phyloP scores from a whole-genome alignment of 768 basidiomycete species.

The Nevesoporus exiguus region DNA sequence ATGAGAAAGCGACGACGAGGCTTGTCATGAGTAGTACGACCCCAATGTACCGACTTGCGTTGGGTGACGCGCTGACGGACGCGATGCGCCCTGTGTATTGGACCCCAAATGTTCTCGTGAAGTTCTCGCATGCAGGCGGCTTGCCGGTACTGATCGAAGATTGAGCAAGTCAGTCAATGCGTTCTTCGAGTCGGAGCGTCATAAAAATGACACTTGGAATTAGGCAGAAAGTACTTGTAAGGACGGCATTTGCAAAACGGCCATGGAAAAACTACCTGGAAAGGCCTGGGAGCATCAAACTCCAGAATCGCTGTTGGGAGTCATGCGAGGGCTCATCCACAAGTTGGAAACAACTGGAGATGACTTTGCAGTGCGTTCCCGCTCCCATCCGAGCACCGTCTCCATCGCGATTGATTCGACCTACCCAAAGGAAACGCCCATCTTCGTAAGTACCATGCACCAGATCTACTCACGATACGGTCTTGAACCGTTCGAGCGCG shows the following conservation, averaged over 20 bases:
- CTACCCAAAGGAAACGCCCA: background rate
- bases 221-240: background rate
- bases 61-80: background rate
- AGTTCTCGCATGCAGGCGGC: background rate
- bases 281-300: background rate
- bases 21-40: background rate
- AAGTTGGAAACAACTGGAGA: background rate
- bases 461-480: background rate
- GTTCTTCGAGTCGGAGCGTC: background rate
- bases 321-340: background rate
- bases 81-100: constrained; percentile 1
- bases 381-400: background rate
- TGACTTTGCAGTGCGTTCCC: background rate
- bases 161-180: background rate
- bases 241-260: background rate
- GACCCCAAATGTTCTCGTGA: background rate
- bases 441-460: background rate
- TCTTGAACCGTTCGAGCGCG: background rate
- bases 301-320: background rate
- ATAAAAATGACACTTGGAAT: background rate
- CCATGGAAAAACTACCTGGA: background rate
- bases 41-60: background rate
- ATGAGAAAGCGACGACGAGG: background rate
- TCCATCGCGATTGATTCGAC: background rate
- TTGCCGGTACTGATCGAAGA: background rate